Conservation (phyloP, 805 yeast genomes). For the Isabelozyma pseudorhagii region DNA sequence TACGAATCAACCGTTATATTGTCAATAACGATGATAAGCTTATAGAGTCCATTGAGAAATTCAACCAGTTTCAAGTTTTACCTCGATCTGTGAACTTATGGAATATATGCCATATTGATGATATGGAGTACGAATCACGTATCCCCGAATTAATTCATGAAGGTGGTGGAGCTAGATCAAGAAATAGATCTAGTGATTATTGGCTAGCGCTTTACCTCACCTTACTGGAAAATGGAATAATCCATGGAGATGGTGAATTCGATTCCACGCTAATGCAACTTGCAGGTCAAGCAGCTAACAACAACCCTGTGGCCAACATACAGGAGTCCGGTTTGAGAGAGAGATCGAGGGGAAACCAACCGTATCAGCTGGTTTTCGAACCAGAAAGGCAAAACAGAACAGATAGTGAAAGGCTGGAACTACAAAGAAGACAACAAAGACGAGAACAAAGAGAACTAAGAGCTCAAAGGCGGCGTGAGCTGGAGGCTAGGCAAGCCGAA, state of each 20-base stretch:
- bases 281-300: not conserved
- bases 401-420: not conserved
- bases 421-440: not conserved
- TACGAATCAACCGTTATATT: slow-evolving; percentile 18
- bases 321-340: no score
- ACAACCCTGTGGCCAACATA: not conserved
- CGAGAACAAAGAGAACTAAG: slow-evolving; percentile 1
- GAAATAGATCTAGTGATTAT: not conserved
- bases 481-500: slow-evolving; percentile 1
- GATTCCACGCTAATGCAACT: not conserved
- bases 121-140: slow-evolving; percentile 18
- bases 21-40: slow-evolving; percentile 10
- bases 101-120: slow-evolving; percentile 21
- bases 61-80: slow-evolving; percentile 16
- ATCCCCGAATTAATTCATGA: slow-evolving; percentile 15
- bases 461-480: slow-evolving; percentile 1
- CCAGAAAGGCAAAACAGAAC: not conserved
- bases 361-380: no score
- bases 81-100: slow-evolving; percentile 19
- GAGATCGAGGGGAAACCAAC: no score
- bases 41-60: slow-evolving; percentile 9
- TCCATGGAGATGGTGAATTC: not conserved
- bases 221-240: not conserved
- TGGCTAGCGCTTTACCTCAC: not conserved
- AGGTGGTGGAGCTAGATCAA: not conserved